A percentile compares a stretch with the other conserved stretches of the same genome.
phyloP scores from a whole-genome alignment of 1,139 yeast genomes.

The Hemisphaericaspora subhashii region DNA sequence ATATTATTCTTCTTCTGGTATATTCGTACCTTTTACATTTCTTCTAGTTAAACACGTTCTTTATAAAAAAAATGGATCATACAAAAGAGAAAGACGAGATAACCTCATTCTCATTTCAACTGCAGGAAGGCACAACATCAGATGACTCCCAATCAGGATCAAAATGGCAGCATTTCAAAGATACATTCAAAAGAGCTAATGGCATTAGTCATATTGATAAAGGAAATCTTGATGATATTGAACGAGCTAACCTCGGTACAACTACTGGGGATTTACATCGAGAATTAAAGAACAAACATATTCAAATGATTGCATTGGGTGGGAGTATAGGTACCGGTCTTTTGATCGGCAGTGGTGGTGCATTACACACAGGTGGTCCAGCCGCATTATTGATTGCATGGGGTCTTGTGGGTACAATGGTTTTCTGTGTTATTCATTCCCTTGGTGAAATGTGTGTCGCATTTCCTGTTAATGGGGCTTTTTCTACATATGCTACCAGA shows the following conservation, averaged over 20 bases:
- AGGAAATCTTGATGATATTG: conserved; percentile 22
- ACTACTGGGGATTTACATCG: conserved; percentile 37
- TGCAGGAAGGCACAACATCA: neutral
- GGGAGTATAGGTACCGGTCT: conserved; percentile 69
- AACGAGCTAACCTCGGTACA: conserved; percentile 28
- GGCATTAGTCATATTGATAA: neutral
- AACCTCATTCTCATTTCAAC: neutral
- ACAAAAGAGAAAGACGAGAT: neutral
- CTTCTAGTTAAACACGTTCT: no score
- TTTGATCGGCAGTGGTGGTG: conserved; percentile 72
- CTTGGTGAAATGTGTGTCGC: conserved; percentile 82
- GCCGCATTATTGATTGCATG: conserved; percentile 74
- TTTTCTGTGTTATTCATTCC: conserved; percentile 77
- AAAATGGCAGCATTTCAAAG: conserved; percentile 24
- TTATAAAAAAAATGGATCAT: neutral
- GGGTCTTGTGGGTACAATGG: conserved; percentile 64
- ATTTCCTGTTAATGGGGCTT: conserved; percentile 80
- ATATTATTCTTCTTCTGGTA: no score
- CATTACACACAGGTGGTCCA: conserved; percentile 75
- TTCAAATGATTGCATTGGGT: conserved; percentile 66
- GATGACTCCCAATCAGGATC: conserved; percentile 5
- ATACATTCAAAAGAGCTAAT: conserved; percentile 39
- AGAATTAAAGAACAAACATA: conserved; percentile 48
- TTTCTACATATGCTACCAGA: conserved; percentile 66
- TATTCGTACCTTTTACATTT: no score